Percentiles rank a stretch among this genome's conserved stretches.
Evolutionary conservation across 1,284 basidiomycete species (phyloP).

Genomic region (Ganoderma sinense): DNA sequence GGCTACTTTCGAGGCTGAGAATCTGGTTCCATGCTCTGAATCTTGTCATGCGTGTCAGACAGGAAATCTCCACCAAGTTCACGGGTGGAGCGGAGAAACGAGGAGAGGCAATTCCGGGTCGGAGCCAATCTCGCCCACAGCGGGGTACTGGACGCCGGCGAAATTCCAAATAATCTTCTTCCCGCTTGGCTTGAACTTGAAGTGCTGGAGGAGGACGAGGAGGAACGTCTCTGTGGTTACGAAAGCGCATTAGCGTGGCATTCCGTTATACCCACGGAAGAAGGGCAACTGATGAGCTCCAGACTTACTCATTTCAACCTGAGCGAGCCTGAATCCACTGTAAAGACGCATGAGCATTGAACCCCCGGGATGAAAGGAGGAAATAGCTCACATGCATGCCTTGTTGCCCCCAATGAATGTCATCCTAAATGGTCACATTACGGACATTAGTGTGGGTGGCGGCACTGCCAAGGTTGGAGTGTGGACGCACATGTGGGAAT

Average conservation of each 20-base stretch:
- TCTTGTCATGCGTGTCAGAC: no score
- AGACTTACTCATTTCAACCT: slow-evolving; percentile 27
- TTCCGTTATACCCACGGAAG: neutral
- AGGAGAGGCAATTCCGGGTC: slow-evolving; percentile 26
- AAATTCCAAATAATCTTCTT: slow-evolving; percentile 32
- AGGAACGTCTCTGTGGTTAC: slow-evolving; percentile 28
- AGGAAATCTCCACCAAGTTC: neutral
- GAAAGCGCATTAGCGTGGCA: neutral
- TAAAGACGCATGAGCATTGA: neutral
- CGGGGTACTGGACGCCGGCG: slow-evolving; percentile 30
- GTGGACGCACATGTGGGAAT: slow-evolving; percentile 14
- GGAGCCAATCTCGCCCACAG: slow-evolving; percentile 12
- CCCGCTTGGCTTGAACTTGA: slow-evolving; percentile 26
- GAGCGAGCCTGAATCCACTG: slow-evolving; percentile 28
- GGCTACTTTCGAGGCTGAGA: no score
- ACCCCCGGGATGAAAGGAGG: neutral
- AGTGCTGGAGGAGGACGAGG: slow-evolving; percentile 26
- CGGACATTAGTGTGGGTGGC: neutral
- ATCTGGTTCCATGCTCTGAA: no score
- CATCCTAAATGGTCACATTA: slow-evolving; percentile 32
- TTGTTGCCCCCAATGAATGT: slow-evolving; percentile 43
- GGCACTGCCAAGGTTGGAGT: neutral
- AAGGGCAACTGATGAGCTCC: neutral
- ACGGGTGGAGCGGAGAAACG: slow-evolving; percentile 13
- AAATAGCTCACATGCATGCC: slow-evolving; percentile 38